Evolutionary conservation across 352 stramenopile species (phyloP).

Genomic region (Globisporangium alternatum): DNA sequence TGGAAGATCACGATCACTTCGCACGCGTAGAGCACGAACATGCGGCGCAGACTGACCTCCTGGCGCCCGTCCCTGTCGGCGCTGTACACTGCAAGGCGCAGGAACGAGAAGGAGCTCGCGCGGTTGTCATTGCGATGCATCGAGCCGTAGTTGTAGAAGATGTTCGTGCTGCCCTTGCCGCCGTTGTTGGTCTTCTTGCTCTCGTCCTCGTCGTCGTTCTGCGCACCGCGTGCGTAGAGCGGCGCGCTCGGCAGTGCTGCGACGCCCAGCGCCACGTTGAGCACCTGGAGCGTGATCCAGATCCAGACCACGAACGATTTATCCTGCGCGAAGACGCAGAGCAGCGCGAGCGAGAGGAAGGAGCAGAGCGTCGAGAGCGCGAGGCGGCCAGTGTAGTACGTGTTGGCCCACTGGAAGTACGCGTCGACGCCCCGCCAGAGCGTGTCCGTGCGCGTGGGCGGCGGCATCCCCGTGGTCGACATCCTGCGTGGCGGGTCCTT

Average conservation of each 20-base stretch:
- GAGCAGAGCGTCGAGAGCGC: conserved; percentile 46
- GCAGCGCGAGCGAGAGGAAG: conserved; percentile 36
- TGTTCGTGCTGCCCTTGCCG: conserved; percentile 2
- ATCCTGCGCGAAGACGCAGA: conserved; percentile 30
- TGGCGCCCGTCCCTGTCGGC: conserved; percentile 30
- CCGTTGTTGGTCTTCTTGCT: conserved; percentile 9
- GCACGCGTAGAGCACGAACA: conserved; percentile 48
- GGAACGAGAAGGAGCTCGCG: conserved; percentile 52
- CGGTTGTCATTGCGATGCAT: conserved; percentile 22
- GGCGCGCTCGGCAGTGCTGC: conserved; percentile 42
- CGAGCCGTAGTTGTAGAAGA: conserved; percentile 19
- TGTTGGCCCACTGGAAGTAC: conserved; percentile 59
- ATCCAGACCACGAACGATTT: conserved; percentile 35
- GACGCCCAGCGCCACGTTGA: conserved; percentile 58
- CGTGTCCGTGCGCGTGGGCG: conserved; percentile 6
- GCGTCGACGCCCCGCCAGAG: conserved; percentile 39
- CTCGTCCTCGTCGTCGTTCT: background rate
- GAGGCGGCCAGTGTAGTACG: conserved; percentile 66
- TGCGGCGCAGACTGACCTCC: conserved; percentile 47
- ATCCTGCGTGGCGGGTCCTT: conserved; percentile 3
- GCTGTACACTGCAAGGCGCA: conserved; percentile 41
- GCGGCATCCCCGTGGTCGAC: conserved; percentile 4
- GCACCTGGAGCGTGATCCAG: conserved; percentile 47
- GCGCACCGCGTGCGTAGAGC: conserved; percentile 31
- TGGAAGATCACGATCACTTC: conserved; percentile 67